Percentiles rank a stretch among this genome's conserved stretches.
Evolutionary conservation across 495 filamentous ascomycete genomes (phyloP).

Genomic region (Aspergillus saccharolyticus): DNA sequence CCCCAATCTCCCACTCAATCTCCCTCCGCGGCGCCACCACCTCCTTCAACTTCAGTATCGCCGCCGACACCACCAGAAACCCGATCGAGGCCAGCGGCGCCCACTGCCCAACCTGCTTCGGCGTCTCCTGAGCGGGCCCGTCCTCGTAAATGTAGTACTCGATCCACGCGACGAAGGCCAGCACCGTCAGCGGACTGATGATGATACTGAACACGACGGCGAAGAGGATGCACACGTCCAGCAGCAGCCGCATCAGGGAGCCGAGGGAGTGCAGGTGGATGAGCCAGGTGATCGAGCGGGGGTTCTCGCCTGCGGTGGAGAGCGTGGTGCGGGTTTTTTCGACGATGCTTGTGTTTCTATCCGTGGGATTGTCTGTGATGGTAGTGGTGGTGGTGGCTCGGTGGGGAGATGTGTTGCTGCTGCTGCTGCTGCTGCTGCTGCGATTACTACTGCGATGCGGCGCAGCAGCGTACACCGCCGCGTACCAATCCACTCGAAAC

Average conservation of each 20-base stretch:
- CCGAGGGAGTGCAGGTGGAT: slow-evolving; percentile 6
- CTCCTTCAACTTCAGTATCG: slow-evolving; percentile 25
- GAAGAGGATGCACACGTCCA: slow-evolving; percentile 20
- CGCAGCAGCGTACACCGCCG: not conserved
- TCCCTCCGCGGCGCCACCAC: slow-evolving; percentile 23
- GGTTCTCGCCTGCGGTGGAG: not conserved
- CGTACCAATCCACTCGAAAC: slow-evolving; percentile 19
- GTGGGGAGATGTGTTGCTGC: too few species aligned
- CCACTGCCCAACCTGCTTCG: slow-evolving; percentile 35
- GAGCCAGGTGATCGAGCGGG: slow-evolving; percentile 9
- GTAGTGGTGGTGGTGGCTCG: too few species aligned
- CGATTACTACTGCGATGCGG: too few species aligned
- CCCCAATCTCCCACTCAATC: slow-evolving; percentile 23
- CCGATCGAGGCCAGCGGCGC: slow-evolving; percentile 24
- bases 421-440: too few species aligned
- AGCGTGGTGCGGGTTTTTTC: not conserved
- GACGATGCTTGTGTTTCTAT: not conserved
- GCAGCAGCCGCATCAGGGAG: slow-evolving; percentile 10
- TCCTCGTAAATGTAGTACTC: slow-evolving; percentile 32
- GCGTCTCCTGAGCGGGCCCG: slow-evolving; percentile 26
- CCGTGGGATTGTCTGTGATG: too few species aligned
- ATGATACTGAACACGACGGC: slow-evolving; percentile 30
- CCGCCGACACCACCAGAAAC: slow-evolving; percentile 27
- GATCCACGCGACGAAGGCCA: slow-evolving; percentile 31
- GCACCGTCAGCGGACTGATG: slow-evolving; percentile 28